A percentile compares a stretch with the other conserved stretches of the same genome.
These are phyloP conservation scores for Sugiyamaella mastotermitis DNA, from an alignment of 805 yeast genomes.

Conservation along the genomic window DNA sequence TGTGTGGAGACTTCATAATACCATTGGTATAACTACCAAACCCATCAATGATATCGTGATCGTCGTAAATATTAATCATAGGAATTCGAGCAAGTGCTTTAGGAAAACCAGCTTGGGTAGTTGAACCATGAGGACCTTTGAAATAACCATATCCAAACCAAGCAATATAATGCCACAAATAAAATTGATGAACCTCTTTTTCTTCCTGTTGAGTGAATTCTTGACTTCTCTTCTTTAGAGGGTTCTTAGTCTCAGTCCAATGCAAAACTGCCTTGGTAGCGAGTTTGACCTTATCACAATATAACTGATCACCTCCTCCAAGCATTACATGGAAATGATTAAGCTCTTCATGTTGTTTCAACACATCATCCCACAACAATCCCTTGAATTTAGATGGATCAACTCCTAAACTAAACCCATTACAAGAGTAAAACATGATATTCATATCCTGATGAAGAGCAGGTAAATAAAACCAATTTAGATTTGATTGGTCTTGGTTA, in stretches of 20 bases:
- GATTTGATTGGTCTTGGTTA: constrained; percentile 37
- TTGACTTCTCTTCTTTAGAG: constrained; percentile 39
- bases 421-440: constrained; percentile 78
- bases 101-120: constrained; percentile 65
- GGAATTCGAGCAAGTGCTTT: constrained; percentile 79
- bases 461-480: constrained; percentile 55
- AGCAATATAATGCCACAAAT: constrained; percentile 63
- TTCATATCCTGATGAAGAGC: constrained; percentile 63
- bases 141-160: constrained; percentile 94
- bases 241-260: constrained; percentile 58
- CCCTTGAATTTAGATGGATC: constrained; percentile 64
- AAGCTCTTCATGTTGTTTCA: constrained; percentile 49
- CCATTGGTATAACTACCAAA: constrained; percentile 78
- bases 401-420: constrained; percentile 77
- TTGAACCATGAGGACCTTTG: constrained; percentile 61
- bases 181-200: constrained; percentile 56
- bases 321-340: constrained; percentile 85
- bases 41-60: constrained; percentile 96
- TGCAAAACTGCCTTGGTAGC: constrained; percentile 41
- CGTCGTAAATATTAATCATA: constrained; percentile 80
- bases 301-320: constrained; percentile 97
- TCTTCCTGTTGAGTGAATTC: constrained; percentile 43
- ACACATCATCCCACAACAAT: constrained; percentile 81
- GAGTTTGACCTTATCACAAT: constrained; percentile 73
- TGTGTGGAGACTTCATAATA: constrained; percentile 68